Percentiles rank a stretch among this genome's conserved stretches.
These are phyloP conservation scores for Zymoseptoria tritici DNA, from an alignment of 2,329 filamentous ascomycete species.

Conservation along the genomic window DNA sequence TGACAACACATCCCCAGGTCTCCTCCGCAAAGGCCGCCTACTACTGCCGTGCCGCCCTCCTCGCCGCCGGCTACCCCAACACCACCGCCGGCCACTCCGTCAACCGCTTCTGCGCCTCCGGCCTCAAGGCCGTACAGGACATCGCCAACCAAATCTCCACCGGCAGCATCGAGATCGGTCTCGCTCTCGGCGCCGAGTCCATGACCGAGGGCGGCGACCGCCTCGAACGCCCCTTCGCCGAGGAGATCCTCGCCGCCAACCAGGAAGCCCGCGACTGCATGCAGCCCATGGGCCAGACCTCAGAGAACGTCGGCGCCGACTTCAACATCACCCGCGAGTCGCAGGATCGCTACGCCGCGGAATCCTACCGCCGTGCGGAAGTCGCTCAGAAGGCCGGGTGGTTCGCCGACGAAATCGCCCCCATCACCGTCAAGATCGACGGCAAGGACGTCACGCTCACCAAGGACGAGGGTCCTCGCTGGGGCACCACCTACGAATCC, in stretches of 20 bases:
- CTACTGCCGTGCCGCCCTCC: conserved; percentile 78
- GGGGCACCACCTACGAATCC: conserved; percentile 77
- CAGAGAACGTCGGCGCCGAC: conserved; percentile 88
- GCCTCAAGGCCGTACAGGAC: conserved; percentile 89
- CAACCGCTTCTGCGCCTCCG: conserved; percentile 96
- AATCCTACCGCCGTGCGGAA: conserved; percentile 84
- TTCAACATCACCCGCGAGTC: conserved; percentile 73
- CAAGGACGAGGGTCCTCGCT: conserved; percentile 83
- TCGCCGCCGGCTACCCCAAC: conserved; percentile 90
- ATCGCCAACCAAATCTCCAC: conserved; percentile 79
- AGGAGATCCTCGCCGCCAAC: conserved; percentile 60
- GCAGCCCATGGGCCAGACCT: conserved; percentile 96
- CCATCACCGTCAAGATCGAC: conserved; percentile 72
- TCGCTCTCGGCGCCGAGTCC: conserved; percentile 80
- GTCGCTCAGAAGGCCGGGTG: conserved; percentile 80
- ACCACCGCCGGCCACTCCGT: conserved; percentile 73
- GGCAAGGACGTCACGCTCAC: conserved; percentile 69
- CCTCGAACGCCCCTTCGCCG: conserved; percentile 66
- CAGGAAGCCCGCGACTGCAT: conserved; percentile 79
- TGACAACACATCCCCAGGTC: conserved; percentile 46
- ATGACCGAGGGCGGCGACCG: conserved; percentile 72
- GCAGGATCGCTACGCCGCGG: conserved; percentile 80
- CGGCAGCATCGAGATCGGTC: conserved; percentile 77
- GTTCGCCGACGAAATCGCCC: conserved; percentile 91
- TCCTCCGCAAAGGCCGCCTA: conserved; percentile 80